Conservation (phyloP, 225 moss, liverwort and hornwort genomes). For the Asterella californica region DNA sequence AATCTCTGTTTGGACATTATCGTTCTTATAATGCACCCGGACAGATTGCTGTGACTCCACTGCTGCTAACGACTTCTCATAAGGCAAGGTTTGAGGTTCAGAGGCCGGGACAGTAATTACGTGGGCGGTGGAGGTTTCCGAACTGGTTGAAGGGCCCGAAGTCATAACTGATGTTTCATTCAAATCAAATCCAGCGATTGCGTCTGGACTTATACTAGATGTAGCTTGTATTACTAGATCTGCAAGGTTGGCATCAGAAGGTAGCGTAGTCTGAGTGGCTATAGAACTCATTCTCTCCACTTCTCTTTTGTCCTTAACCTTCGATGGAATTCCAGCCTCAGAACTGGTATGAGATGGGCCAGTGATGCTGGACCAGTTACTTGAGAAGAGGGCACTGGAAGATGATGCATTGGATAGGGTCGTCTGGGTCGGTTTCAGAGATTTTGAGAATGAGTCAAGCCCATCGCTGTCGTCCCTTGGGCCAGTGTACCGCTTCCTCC, state of each 20-base stretch:
- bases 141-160: constrained; percentile 3
- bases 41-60: constrained; percentile 41
- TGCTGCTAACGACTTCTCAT: constrained; percentile 36
- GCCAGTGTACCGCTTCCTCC: constrained; percentile 67
- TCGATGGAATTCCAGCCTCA: constrained; percentile 18
- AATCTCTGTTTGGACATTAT: constrained; percentile 64
- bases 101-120: constrained; percentile 49
- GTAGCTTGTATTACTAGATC: constrained; percentile 25
- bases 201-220: constrained; percentile 22
- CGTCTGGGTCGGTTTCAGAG: constrained; percentile 31
- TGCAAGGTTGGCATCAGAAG: constrained; percentile 18
- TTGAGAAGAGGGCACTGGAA: constrained; percentile 22
- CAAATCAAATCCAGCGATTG: constrained; percentile 20
- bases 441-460: constrained; percentile 33
- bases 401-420: constrained; percentile 25
- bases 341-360: constrained; percentile 31
- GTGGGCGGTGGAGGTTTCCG: constrained; percentile 1
- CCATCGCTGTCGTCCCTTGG: constrained; percentile 54
- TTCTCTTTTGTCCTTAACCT: constrained; percentile 1
- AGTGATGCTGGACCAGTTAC: constrained; percentile 32
- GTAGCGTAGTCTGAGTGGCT: constrained; percentile 22
- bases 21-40: constrained; percentile 53
- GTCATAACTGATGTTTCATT: not conserved
- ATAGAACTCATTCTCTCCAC: constrained; percentile 18
- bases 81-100: constrained; percentile 31